Conservation (phyloP, 371 early-diverging fungal genomes). For the Mucor mucedo region DNA sequence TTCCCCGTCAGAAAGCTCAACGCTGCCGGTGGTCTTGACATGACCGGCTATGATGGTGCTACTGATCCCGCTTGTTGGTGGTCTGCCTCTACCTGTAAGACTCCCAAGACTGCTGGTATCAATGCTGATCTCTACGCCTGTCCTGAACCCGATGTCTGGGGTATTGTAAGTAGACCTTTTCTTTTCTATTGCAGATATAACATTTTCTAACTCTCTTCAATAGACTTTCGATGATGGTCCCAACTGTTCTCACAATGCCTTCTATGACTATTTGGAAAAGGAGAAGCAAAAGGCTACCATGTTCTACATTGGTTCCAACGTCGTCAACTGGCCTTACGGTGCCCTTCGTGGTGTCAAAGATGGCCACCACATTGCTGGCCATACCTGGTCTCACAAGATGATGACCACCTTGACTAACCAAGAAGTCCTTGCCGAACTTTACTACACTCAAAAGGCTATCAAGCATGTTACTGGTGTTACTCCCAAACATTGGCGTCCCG, state of each 20-base stretch:
- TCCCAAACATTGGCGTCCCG: conserved; percentile 59
- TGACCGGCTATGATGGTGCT: conserved; percentile 37
- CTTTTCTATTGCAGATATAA: background rate
- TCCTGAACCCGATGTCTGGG: conserved; percentile 49
- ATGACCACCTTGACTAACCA: conserved; percentile 61
- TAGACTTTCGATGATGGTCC: conserved; percentile 53
- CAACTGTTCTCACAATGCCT: conserved; percentile 53
- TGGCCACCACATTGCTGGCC: conserved; percentile 55
- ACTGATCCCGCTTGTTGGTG: conserved; percentile 54
- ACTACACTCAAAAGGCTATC: conserved; percentile 56
- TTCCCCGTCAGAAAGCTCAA: conserved; percentile 31
- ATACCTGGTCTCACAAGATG: conserved; percentile 63
- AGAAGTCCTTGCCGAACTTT: conserved; percentile 61
- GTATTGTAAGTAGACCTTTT: conserved; percentile 31
- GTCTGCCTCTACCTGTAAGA: conserved; percentile 41
- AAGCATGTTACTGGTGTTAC: conserved; percentile 55
- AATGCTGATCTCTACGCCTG: conserved; percentile 46
- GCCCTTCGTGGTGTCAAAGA: conserved; percentile 53
- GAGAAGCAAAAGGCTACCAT: conserved; percentile 48
- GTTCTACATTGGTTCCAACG: conserved; percentile 58
- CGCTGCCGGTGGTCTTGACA: conserved; percentile 33
- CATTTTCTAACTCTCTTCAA: conserved; percentile 1
- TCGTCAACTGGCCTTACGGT: conserved; percentile 49
- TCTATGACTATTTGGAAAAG: conserved; percentile 45
- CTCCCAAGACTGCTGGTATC: conserved; percentile 33